phyloP scores from a whole-genome alignment of 805 yeast genomes.

The Yarrowia divulgata region DNA sequence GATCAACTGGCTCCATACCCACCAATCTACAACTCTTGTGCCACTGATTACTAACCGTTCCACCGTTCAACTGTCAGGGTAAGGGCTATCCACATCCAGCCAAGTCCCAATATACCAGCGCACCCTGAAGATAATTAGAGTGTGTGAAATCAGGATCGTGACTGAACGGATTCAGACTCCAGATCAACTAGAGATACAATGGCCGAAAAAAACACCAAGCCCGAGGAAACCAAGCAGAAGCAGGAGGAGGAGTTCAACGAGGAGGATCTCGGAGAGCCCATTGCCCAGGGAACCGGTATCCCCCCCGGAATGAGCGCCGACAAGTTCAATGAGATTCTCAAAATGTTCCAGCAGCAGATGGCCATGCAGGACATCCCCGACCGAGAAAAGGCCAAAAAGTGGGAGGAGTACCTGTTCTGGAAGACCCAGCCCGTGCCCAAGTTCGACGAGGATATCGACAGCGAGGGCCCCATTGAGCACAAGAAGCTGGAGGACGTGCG shows the following conservation, averaged over 20 bases:
- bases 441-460: conserved; percentile 68
- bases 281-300: conserved; percentile 41
- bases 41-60: too few relatives aligned
- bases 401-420: conserved; percentile 96
- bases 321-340: conserved; percentile 43
- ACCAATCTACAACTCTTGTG: too few relatives aligned
- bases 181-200: conserved; percentile 5
- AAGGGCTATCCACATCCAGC: background rate
- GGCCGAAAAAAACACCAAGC: conserved; percentile 29
- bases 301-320: conserved; percentile 45
- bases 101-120: conserved; percentile 1
- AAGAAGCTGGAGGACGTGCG: conserved; percentile 75
- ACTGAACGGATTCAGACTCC: background rate
- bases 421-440: conserved; percentile 93
- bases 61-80: background rate
- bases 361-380: conserved; percentile 39
- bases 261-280: conserved; percentile 35
- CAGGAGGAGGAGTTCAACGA: conserved; percentile 32
- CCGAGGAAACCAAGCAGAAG: conserved; percentile 25
- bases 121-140: background rate
- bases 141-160: background rate
- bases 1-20: too few relatives aligned
- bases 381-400: conserved; percentile 52
- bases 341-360: conserved; percentile 39
- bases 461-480: conserved; percentile 83